Conservation (phyloP, 176 grass and related monocot genomes). For the Pontederia crassipes region DNA sequence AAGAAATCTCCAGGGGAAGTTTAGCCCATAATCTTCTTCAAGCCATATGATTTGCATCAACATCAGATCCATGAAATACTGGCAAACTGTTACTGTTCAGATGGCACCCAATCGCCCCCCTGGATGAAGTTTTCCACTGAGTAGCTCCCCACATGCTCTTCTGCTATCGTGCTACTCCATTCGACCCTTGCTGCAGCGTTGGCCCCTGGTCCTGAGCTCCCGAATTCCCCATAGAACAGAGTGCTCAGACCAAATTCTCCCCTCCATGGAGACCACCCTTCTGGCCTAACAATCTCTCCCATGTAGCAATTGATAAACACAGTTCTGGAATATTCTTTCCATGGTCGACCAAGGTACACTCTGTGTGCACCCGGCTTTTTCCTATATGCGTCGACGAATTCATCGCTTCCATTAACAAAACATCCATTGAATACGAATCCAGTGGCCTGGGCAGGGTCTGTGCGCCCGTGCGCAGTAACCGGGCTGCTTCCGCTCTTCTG, state of each 20-base stretch:
- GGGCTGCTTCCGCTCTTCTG: slow-evolving; percentile 47
- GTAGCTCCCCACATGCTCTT: slow-evolving; percentile 38
- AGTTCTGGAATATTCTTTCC: slow-evolving; percentile 76
- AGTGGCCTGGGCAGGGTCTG: slow-evolving; percentile 57
- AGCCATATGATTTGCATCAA: too few relatives aligned
- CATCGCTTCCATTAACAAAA: slow-evolving; percentile 35
- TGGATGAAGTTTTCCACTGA: slow-evolving; percentile 82
- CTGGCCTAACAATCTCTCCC: slow-evolving; percentile 43
- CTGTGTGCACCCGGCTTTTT: slow-evolving; percentile 38
- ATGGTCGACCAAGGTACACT: slow-evolving; percentile 72
- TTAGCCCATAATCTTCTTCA: too few relatives aligned
- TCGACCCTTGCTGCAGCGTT: slow-evolving; percentile 44
- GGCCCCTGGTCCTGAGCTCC: slow-evolving; percentile 55
- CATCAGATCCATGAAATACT: too few relatives aligned
- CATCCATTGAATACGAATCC: slow-evolving; percentile 74
- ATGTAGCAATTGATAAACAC: slow-evolving; percentile 55
- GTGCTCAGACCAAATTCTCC: slow-evolving; percentile 53
- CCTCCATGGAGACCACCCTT: slow-evolving; percentile 73
- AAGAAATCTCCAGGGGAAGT: too few relatives aligned
- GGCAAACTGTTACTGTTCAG: not conserved
- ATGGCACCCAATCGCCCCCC: slow-evolving; percentile 54
- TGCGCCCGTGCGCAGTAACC: slow-evolving; percentile 69
- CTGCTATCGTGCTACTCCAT: slow-evolving; percentile 51
- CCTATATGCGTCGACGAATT: slow-evolving; percentile 35
- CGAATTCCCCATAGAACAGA: slow-evolving; percentile 66